Percentiles rank a stretch among this genome's conserved stretches.
These are phyloP conservation scores for Claviceps sorghi DNA, from an alignment of 2,329 filamentous ascomycete species.

Conservation along the genomic window DNA sequence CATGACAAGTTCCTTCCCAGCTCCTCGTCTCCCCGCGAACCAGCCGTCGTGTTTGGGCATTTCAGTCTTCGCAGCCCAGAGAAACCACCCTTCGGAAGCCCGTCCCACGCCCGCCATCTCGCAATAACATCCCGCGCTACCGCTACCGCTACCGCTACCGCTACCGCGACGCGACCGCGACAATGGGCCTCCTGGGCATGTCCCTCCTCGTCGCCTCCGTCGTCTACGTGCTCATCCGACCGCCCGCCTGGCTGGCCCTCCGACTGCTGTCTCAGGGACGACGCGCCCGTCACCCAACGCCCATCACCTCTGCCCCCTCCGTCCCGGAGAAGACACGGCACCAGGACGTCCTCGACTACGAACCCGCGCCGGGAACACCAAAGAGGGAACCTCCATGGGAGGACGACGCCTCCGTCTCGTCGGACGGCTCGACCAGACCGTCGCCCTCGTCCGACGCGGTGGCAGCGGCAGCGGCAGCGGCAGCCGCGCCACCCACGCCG, in stretches of 20 bases:
- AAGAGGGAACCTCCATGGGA: too few relatives aligned
- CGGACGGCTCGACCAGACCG: not conserved
- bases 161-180: too few relatives aligned
- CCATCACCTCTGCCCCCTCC: conserved; percentile 2
- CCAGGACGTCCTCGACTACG: not conserved
- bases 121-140: too few relatives aligned
- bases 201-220: conserved; percentile 49
- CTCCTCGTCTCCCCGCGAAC: too few relatives aligned
- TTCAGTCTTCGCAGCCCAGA: too few relatives aligned
- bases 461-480: too few relatives aligned
- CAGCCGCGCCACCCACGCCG: conserved; percentile 20
- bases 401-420: not conserved
- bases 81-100: too few relatives aligned
- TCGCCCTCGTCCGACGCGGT: conserved; percentile 4
- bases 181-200: conserved; percentile 33
- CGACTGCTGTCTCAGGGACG: conserved; percentile 13
- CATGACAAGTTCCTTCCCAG: too few relatives aligned
- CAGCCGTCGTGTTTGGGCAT: too few relatives aligned
- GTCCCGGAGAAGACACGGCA: not conserved
- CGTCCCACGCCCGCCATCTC: too few relatives aligned
- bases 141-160: too few relatives aligned
- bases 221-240: conserved; percentile 40
- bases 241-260: conserved; percentile 31
- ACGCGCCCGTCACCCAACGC: not conserved
- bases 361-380: conserved; percentile 3